phyloP scores from a whole-genome alignment of 768 basidiomycete genomes.

The Calocybe gangraenosa region DNA sequence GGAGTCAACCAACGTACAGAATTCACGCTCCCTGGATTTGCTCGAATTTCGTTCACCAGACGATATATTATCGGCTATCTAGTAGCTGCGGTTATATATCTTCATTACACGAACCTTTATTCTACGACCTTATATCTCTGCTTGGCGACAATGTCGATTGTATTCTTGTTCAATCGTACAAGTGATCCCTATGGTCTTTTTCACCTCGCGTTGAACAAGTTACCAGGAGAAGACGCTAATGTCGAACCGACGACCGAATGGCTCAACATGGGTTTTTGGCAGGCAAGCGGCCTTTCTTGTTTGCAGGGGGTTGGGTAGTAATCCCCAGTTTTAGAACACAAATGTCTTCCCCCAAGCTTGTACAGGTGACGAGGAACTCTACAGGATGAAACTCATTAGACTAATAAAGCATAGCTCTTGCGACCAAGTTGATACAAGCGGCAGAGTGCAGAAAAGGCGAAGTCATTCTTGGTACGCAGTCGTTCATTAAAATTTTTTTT shows the following conservation, averaged over 20 bases:
- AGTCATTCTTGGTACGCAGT: conserved; percentile 46
- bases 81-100: too few species aligned
- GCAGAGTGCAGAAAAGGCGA: conserved; percentile 37
- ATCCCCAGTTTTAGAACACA: too few species aligned
- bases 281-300: conserved; percentile 34
- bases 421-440: conserved; percentile 43
- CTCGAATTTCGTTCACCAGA: too few species aligned
- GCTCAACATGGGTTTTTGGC: conserved; percentile 73
- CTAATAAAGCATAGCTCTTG: conserved; percentile 32
- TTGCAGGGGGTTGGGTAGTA: too few species aligned
- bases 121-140: too few species aligned
- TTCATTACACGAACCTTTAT: too few species aligned
- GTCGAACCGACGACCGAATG: conserved; percentile 51
- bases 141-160: too few species aligned
- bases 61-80: too few species aligned
- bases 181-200: conserved; percentile 57
- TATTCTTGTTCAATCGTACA: background rate
- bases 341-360: conserved; percentile 54
- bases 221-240: conserved; percentile 28
- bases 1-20: too few species aligned
- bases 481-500: too few species aligned
- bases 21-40: too few species aligned
- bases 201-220: conserved; percentile 48
- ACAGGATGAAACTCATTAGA: background rate
- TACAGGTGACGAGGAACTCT: conserved; percentile 43